These are phyloP conservation scores for Hyaloscypha bicolor DNA, from an alignment of 495 filamentous ascomycete genomes.

Conservation along the genomic window DNA sequence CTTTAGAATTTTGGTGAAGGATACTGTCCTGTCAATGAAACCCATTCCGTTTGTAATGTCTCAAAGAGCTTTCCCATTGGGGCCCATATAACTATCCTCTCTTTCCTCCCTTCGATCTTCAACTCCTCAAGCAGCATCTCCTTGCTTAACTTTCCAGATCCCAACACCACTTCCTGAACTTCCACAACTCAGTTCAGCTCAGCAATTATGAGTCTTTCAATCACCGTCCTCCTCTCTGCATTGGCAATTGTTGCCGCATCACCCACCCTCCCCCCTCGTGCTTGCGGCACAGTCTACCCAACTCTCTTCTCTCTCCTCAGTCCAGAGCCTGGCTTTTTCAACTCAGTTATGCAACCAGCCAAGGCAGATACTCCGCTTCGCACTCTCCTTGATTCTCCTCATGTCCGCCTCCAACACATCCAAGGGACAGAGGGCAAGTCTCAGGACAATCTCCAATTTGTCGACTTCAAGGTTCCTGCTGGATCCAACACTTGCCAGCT, in stretches of 20 bases:
- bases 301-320: slow-evolving; percentile 7
- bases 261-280: slow-evolving; percentile 10
- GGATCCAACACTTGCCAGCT: slow-evolving; percentile 8
- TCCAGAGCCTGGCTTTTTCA: neutral
- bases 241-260: slow-evolving; percentile 4
- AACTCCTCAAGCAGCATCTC: too few relatives aligned
- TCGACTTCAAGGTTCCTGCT: slow-evolving; percentile 16
- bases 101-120: neutral
- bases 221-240: neutral
- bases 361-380: neutral
- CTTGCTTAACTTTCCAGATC: neutral
- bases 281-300: slow-evolving; percentile 6
- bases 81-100: neutral
- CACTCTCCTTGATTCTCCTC: neutral
- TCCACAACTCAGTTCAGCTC: neutral
- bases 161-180: neutral
- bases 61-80: neutral
- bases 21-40: neutral
- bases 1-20: neutral
- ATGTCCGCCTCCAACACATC: neutral
- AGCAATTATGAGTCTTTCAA: neutral
- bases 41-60: neutral
- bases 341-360: neutral
- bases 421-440: neutral
- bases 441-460: neutral